Base-by-base conservation (phyloP, 352 stramenopile species). In the Blastocystis sp. region DNA sequence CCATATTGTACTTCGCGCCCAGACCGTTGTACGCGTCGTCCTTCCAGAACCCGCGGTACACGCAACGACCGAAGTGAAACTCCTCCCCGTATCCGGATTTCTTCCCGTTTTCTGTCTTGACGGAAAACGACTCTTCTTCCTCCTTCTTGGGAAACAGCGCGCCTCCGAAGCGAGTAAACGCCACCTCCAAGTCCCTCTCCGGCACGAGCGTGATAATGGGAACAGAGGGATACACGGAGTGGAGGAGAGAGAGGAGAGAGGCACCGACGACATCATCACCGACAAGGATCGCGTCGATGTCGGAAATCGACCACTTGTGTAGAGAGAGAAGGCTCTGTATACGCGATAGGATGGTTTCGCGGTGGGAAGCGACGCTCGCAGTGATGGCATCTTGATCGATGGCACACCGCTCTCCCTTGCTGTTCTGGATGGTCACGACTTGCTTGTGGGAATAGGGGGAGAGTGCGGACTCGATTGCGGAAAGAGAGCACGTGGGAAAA, bases 41-140 rank as follows among this genome's bases (percentile, higher is more conserved):
- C 29, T 81, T 31, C 31, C 59, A 81, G n/a, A 81, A 63, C 3
- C 71, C 71, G 29, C 71, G 71, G 41, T 81, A 81, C 4, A 81
- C 39, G 29, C 51, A 65, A 19, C 66, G 35, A 35, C 71, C 71
- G 45, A 65, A 81, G n/a, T 59, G 71, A 35, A 37, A 81, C 60
- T 67, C 16, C n/a, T 65, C 60, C 13, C 71, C 71, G 35, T 67
- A 81, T 37, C 71, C 71, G 9, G n/a, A 65, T n/a, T 29, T 39
- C n/a, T 62, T 59, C 4, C 31, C 50, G 16, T 59, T n/a, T 31
- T 67, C n/a, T 3, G 33, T 81, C 71, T 66, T 50, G 0, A 21
- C 71, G 16, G 39, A n/a, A 37, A 63, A 66, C 0, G 1, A 26
- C 1, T 9, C 33, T 9, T 71, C 63, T 33, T 71, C 31, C 35